phyloP scores from a whole-genome alignment of 2,329 filamentous ascomycete species.

The Ambrosiella beaveri region DNA sequence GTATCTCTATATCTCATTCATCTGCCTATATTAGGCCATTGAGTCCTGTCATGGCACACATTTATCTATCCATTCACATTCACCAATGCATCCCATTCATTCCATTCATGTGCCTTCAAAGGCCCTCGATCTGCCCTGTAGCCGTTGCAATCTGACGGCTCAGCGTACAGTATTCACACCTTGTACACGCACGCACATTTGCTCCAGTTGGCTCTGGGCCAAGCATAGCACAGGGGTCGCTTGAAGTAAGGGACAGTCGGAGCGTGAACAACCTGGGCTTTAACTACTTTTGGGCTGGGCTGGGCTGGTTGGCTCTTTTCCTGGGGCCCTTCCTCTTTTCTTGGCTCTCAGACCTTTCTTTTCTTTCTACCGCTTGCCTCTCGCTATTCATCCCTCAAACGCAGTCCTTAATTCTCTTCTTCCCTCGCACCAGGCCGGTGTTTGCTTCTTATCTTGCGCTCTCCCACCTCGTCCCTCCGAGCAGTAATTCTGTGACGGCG shows the following conservation, averaged over 20 bases:
- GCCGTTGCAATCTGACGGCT: neutral
- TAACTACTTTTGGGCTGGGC: slow-evolving; percentile 10
- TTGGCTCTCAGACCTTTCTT: slow-evolving; percentile 13
- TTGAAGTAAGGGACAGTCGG: slow-evolving; percentile 11
- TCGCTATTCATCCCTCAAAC: neutral
- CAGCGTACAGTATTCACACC: neutral
- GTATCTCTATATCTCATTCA: neutral
- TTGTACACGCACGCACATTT: slow-evolving; percentile 2
- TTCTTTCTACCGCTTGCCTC: slow-evolving; percentile 10
- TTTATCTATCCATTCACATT: slow-evolving; percentile 2
- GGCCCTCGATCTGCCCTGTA: neutral
- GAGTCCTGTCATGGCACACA: neutral
- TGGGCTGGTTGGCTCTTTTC: slow-evolving; percentile 8
- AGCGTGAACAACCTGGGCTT: slow-evolving; percentile 8
- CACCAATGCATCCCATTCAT: slow-evolving; percentile 1
- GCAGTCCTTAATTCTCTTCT: slow-evolving; percentile 3
- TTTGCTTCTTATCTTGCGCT: neutral
- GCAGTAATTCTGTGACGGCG: neutral
- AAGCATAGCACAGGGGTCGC: slow-evolving; percentile 7
- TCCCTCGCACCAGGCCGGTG: neutral
- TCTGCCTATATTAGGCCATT: neutral
- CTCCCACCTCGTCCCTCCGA: neutral
- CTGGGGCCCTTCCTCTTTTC: slow-evolving; percentile 11
- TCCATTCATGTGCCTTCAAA: neutral
- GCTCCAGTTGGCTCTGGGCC: neutral